Percentiles rank a stretch among this genome's conserved stretches.
Conservation (phyloP, 805 yeast species). For the Candida golubevii region DNA sequence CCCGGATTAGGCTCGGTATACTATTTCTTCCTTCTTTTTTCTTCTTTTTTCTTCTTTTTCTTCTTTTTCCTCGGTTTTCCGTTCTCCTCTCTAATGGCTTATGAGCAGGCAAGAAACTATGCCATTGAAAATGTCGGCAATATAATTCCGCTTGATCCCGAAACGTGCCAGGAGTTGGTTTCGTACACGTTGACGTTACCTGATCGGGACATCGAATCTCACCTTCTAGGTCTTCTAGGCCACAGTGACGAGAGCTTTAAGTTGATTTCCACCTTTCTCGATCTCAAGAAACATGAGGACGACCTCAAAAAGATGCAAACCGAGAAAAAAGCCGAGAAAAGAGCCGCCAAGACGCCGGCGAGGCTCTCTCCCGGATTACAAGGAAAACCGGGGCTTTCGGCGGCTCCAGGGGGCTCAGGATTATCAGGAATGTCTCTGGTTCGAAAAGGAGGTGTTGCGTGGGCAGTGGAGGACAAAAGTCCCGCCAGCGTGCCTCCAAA, state of each 20-base stretch:
- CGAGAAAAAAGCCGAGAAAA: slow-evolving; percentile 2
- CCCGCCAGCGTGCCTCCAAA: slow-evolving; percentile 1
- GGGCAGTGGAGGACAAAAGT: slow-evolving; percentile 4
- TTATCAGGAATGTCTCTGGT: slow-evolving; percentile 1
- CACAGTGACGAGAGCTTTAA: slow-evolving; percentile 49
- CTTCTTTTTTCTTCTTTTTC: not conserved
- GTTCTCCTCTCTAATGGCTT: slow-evolving; percentile 11
- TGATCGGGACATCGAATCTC: slow-evolving; percentile 46
- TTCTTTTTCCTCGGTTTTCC: too few species aligned
- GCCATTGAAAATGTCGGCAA: slow-evolving; percentile 25
- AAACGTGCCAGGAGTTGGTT: slow-evolving; percentile 50
- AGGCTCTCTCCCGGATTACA: too few species aligned
- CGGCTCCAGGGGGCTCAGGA: not conserved
- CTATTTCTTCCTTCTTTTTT: not conserved
- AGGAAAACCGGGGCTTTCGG: too few species aligned
- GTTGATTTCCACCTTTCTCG: slow-evolving; percentile 43
- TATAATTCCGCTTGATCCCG: slow-evolving; percentile 56
- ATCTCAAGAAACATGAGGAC: slow-evolving; percentile 32
- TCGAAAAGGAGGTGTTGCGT: not conserved
- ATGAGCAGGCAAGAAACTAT: slow-evolving; percentile 23
- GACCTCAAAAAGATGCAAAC: slow-evolving; percentile 6
- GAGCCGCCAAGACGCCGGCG: not conserved
- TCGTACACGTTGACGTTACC: slow-evolving; percentile 47
- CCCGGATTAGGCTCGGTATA: not conserved
- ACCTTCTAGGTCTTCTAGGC: slow-evolving; percentile 55